These are phyloP conservation scores for Camellia japonica DNA, from an alignment of 148 eudicot species.

Conservation along the genomic window DNA sequence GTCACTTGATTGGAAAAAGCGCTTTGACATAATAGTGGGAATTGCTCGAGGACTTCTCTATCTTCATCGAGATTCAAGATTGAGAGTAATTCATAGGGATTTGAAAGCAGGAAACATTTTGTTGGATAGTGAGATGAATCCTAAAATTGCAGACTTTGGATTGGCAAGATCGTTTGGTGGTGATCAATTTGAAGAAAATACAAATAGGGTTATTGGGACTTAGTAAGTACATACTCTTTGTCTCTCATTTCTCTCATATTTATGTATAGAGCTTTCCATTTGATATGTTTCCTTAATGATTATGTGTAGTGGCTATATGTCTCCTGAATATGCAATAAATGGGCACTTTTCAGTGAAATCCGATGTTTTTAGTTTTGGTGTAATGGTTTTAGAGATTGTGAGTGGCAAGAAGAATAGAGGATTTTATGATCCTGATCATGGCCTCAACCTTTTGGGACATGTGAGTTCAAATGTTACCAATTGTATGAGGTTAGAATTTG, in stretches of 20 bases:
- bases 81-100: slow-evolving; percentile 27
- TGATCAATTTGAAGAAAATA: slow-evolving; percentile 18
- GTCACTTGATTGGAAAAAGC: slow-evolving; percentile 19
- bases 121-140: slow-evolving; percentile 22
- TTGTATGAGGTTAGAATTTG: no score
- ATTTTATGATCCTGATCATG: slow-evolving; percentile 4
- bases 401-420: slow-evolving; percentile 18
- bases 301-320: slow-evolving; percentile 22
- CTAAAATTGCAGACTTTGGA: slow-evolving; percentile 28
- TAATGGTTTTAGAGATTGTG: slow-evolving; percentile 14
- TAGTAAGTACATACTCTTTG: slow-evolving; percentile 8
- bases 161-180: slow-evolving; percentile 22
- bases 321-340: slow-evolving; percentile 19
- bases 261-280: neutral
- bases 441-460: slow-evolving; percentile 11
- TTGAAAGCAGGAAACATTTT: slow-evolving; percentile 27
- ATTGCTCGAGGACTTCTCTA: slow-evolving; percentile 28
- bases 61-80: slow-evolving; percentile 27
- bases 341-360: slow-evolving; percentile 21
- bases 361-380: slow-evolving; percentile 21
- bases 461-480: neutral
- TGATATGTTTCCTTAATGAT: neutral
- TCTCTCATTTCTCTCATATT: neutral
- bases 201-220: slow-evolving; percentile 23
- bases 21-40: slow-evolving; percentile 20